Conservation (phyloP, 2,329 filamentous ascomycete species). For the Alternaria alternata region DNA sequence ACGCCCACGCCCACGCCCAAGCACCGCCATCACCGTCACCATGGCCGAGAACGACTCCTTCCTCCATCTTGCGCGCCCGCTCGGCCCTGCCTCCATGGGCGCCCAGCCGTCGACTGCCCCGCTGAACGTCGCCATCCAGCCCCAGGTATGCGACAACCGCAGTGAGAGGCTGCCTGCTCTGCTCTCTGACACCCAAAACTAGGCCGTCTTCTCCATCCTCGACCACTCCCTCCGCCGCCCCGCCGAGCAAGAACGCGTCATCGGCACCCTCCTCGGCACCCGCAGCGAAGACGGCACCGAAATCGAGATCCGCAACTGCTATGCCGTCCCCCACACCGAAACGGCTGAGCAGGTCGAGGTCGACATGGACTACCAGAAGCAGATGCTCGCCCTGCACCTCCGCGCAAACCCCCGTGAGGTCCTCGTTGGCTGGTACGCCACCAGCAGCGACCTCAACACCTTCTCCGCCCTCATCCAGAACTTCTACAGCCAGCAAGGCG, state of each 20-base stretch:
- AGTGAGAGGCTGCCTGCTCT: conserved; percentile 4
- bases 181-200: conserved; percentile 13
- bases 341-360: conserved; percentile 99
- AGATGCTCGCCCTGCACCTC: conserved; percentile 94
- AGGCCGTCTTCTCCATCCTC: conserved; percentile 72
- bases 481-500: conserved; percentile 97
- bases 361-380: conserved; percentile 99
- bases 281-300: conserved; percentile 97
- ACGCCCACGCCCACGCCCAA: conserved; percentile 6
- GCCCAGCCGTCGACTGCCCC: conserved; percentile 87
- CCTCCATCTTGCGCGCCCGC: conserved; percentile 91
- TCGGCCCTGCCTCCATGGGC: conserved; percentile 81
- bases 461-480: conserved; percentile 99
- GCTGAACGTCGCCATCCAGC: conserved; percentile 92
- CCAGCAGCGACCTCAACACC: conserved; percentile 94
- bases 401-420: conserved; percentile 94
- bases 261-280: conserved; percentile 91
- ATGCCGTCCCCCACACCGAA: conserved; percentile 98
- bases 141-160: conserved; percentile 72
- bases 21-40: conserved; percentile 65
- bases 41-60: conserved; percentile 89
- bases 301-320: conserved; percentile 94
- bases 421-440: conserved; percentile 98
- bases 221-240: conserved; percentile 95
- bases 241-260: conserved; percentile 91